These are phyloP conservation scores for Beauveria australis DNA, from an alignment of 2,329 filamentous ascomycete species.

Conservation along the genomic window DNA sequence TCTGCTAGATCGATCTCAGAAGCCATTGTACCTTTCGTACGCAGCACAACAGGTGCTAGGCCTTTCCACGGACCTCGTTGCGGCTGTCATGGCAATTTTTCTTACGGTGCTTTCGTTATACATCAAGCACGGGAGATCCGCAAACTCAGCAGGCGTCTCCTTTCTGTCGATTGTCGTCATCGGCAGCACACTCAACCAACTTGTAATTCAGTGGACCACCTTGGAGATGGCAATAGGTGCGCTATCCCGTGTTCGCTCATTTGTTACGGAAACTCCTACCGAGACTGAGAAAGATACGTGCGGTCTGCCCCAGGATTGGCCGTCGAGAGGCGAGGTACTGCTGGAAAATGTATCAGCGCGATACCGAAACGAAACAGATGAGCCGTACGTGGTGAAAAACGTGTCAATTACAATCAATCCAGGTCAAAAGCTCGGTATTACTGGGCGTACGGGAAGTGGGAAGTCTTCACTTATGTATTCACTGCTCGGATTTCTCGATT, in stretches of 20 bases:
- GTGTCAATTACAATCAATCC: background rate
- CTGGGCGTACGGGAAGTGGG: background rate
- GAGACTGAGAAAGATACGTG: background rate
- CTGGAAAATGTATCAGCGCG: background rate
- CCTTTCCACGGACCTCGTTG: background rate
- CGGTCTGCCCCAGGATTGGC: background rate
- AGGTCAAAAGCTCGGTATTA: background rate
- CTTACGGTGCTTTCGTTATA: background rate
- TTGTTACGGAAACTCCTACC: background rate
- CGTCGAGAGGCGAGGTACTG: background rate
- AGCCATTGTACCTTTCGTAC: background rate
- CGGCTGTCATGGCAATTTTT: background rate
- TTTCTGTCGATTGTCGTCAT: background rate
- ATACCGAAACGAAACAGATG: background rate
- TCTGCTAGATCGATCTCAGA: background rate
- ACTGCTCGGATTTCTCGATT: background rate
- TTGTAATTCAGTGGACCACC: background rate
- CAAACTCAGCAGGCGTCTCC: background rate
- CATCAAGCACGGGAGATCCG: background rate
- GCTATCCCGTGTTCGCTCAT: background rate
- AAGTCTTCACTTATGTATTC: slow-evolving; percentile 1
- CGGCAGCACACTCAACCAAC: background rate
- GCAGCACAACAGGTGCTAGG: background rate
- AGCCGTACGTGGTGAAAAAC: background rate
- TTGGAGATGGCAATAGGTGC: slow-evolving; percentile 1